These are phyloP conservation scores for Triticum aestivum DNA, from an alignment of 176 grass and related monocot species.

Conservation along the genomic window IWGSC_CS_RefSeq_v2.1 NC_057811.1:78440975-78441474, in stretches of 20 bases:
- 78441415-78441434: background rate
- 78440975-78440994: background rate
- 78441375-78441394: background rate
- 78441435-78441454: background rate
- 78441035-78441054: background rate
- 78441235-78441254: background rate
- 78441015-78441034: background rate
- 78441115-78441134: background rate
- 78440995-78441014: slow-evolving; percentile 11
- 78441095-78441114: background rate
- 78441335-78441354: background rate
- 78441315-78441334: background rate
- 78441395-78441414: background rate
- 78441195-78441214: background rate
- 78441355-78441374: slow-evolving; percentile 4
- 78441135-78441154: background rate
- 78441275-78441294: background rate
- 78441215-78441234: background rate
- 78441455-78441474: background rate
- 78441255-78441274: background rate
- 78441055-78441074: background rate
- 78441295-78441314: background rate
- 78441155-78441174: background rate
- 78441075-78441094: background rate
- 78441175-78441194: background rate